Evolutionary conservation across 805 yeast species (phyloP).

Genomic region (Sugiyamaella americana): DNA sequence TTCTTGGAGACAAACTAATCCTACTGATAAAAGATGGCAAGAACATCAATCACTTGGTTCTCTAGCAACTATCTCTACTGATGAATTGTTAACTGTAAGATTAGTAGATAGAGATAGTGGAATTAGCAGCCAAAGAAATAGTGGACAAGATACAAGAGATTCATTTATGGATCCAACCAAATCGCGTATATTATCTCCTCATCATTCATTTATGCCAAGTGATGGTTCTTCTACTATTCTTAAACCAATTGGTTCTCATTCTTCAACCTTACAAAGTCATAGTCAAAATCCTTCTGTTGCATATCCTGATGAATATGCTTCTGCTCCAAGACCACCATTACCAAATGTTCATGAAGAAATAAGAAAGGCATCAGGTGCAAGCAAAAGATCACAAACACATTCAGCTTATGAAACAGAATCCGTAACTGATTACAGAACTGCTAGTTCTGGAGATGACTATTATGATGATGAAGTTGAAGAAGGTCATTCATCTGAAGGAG

Average conservation of each 20-base stretch:
- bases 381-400: background rate
- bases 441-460: conserved; percentile 27
- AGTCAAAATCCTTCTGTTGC: conserved; percentile 9
- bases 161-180: conserved; percentile 25
- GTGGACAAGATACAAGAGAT: conserved; percentile 9
- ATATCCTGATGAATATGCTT: background rate
- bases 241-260: conserved; percentile 29
- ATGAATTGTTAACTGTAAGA: conserved; percentile 71
- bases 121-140: conserved; percentile 5
- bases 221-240: conserved; percentile 32
- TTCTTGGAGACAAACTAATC: conserved; percentile 54
- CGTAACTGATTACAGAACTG: conserved; percentile 29
- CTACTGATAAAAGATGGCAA: conserved; percentile 35
- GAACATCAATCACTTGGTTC: conserved; percentile 65
- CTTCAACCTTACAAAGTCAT: conserved; percentile 23
- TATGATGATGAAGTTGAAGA: conserved; percentile 19
- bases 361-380: background rate
- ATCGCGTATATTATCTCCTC: conserved; percentile 23
- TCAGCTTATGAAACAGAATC: conserved; percentile 9
- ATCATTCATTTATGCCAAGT: conserved; percentile 24
- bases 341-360: conserved; percentile 6
- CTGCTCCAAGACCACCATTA: conserved; percentile 2
- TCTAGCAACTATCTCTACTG: conserved; percentile 78
- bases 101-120: conserved; percentile 45
- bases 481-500: conserved; percentile 13